Evolutionary conservation across 352 stramenopile species (phyloP).

Genomic region (Globisporangium apiculatum): DNA sequence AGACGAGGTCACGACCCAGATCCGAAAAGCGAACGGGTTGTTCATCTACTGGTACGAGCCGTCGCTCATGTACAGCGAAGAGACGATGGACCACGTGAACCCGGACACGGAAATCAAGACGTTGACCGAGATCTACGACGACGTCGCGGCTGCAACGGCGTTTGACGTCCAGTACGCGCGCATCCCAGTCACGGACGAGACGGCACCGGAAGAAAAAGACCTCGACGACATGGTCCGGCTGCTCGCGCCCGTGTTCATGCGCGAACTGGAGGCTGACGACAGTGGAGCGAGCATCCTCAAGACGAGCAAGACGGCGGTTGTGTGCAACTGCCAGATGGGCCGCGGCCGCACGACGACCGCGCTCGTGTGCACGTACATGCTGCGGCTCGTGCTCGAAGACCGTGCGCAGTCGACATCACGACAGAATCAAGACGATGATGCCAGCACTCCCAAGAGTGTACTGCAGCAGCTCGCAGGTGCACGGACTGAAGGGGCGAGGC

Average conservation of each 20-base stretch:
- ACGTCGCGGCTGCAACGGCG: constrained; percentile 31
- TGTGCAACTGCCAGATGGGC: constrained; percentile 91
- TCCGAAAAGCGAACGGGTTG: constrained; percentile 61
- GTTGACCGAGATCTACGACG: constrained; percentile 59
- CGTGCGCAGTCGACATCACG: constrained; percentile 4
- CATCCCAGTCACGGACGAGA: constrained; percentile 88
- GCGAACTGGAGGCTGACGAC: constrained; percentile 35
- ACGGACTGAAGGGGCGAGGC: constrained; percentile 14
- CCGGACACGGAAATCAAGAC: constrained; percentile 70
- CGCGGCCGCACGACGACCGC: constrained; percentile 82
- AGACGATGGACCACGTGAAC: constrained; percentile 78
- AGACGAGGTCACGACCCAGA: constrained; percentile 71
- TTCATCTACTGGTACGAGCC: constrained; percentile 86
- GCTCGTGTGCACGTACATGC: constrained; percentile 84
- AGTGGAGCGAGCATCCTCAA: constrained; percentile 4
- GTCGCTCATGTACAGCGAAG: constrained; percentile 65
- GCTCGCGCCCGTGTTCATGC: constrained; percentile 52
- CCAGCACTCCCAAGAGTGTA: constrained; percentile 6
- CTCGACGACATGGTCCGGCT: constrained; percentile 84
- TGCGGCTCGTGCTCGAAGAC: constrained; percentile 67
- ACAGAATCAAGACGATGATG: background rate
- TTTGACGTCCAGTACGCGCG: constrained; percentile 77
- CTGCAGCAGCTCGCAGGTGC: constrained; percentile 18
- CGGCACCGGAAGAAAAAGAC: constrained; percentile 85
- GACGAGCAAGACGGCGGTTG: constrained; percentile 50